Evolutionary conservation across 75 land plant species (phyloP).

Genomic region (Picea glauca): DNA sequence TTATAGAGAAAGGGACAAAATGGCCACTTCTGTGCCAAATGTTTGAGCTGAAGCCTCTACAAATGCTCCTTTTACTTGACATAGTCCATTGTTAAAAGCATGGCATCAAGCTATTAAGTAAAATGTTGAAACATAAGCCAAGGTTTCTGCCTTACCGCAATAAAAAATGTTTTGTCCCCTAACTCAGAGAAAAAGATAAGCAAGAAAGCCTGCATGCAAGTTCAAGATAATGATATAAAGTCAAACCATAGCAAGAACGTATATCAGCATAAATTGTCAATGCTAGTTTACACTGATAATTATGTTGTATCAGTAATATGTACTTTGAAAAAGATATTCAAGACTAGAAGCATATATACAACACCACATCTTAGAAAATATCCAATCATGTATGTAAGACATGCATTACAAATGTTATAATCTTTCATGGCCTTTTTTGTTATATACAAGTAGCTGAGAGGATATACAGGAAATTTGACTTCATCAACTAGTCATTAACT

Average conservation of each 20-base stretch:
- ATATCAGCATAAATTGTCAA: background rate
- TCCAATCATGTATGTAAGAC: background rate
- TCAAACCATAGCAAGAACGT: background rate
- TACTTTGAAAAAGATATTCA: background rate
- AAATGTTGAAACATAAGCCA: background rate
- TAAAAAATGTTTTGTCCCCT: constrained; percentile 98
- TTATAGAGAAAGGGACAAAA: background rate
- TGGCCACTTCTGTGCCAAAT: background rate
- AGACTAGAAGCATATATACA: background rate
- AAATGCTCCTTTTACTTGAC: background rate
- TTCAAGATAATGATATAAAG: background rate
- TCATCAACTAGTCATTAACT: background rate
- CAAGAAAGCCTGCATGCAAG: constrained; percentile 80
- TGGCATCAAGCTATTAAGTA: background rate
- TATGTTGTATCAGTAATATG: background rate
- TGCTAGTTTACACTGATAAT: background rate
- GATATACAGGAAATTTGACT: background rate
- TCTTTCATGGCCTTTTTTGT: background rate
- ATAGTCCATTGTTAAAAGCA: background rate
- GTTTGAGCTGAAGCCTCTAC: too few species aligned
- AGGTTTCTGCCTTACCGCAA: constrained; percentile 64
- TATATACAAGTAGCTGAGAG: background rate
- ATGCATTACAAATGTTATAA: background rate
- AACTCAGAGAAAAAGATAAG: constrained; percentile 98
- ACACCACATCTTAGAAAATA: background rate